phyloP scores from a whole-genome alignment of 257 asterid genomes.

The Fraxinus excelsior region DNA sequence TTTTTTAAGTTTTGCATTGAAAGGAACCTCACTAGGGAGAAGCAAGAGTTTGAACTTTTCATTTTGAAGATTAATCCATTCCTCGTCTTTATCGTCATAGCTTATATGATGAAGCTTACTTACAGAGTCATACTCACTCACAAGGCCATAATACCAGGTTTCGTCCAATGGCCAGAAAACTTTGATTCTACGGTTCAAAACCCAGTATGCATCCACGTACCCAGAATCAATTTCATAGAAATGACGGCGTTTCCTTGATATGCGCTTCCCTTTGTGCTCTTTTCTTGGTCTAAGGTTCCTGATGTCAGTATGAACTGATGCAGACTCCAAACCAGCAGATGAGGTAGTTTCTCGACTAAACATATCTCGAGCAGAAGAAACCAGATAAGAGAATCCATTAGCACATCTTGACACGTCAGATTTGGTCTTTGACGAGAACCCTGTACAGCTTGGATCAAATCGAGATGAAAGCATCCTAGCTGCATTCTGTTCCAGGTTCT shows the following conservation, averaged over 20 bases:
- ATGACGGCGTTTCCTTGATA: slow-evolving; percentile 86
- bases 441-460: slow-evolving; percentile 95
- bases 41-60: slow-evolving; percentile 95
- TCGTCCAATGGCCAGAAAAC: slow-evolving; percentile 96
- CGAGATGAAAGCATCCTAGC: slow-evolving; percentile 98
- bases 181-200: slow-evolving; percentile 74
- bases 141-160: slow-evolving; percentile 89
- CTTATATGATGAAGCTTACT: slow-evolving; percentile 73
- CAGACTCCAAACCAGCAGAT: slow-evolving; percentile 47
- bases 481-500: slow-evolving; percentile 91
- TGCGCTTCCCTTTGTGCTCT: slow-evolving; percentile 53
- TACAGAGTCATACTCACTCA: slow-evolving; percentile 76
- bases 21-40: slow-evolving; percentile 83
- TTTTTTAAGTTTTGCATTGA: slow-evolving; percentile 41
- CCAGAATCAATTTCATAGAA: slow-evolving; percentile 71
- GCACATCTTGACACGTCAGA: slow-evolving; percentile 45
- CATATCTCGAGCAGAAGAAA: slow-evolving; percentile 52
- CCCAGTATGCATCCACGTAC: slow-evolving; percentile 74
- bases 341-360: slow-evolving; percentile 44
- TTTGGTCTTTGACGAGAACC: slow-evolving; percentile 58
- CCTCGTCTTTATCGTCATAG: slow-evolving; percentile 96
- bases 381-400: slow-evolving; percentile 48
- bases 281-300: slow-evolving; percentile 82
- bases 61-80: slow-evolving; percentile 82
- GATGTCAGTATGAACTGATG: slow-evolving; percentile 53